Conservation (phyloP, 257 asterid species). For the Plantago ovata region DNA sequence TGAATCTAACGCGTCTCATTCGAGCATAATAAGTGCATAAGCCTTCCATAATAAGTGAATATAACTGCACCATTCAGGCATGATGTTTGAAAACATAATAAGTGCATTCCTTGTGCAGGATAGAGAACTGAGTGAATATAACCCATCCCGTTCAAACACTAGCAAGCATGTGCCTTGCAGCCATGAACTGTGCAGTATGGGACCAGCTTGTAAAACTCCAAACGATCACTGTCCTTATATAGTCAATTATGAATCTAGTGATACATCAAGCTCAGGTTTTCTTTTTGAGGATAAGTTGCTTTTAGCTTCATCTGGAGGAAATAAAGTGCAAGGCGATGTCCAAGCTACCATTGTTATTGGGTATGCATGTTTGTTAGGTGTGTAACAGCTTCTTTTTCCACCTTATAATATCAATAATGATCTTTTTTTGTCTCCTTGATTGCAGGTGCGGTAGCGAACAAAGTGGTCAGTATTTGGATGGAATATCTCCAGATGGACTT, state of each 20-base stretch:
- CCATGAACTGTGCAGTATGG: slow-evolving; percentile 53
- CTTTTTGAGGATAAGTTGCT: slow-evolving; percentile 71
- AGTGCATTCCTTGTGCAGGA: slow-evolving; percentile 89
- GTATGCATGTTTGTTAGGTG: slow-evolving; percentile 26
- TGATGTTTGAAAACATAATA: background rate
- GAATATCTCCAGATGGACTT: slow-evolving; percentile 82
- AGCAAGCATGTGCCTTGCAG: slow-evolving; percentile 65
- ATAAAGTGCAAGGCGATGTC: slow-evolving; percentile 33
- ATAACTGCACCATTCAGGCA: background rate
- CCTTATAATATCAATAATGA: background rate
- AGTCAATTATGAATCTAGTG: slow-evolving; percentile 41
- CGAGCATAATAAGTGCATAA: no score
- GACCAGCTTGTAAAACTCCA: slow-evolving; percentile 48
- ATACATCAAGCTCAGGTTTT: slow-evolving; percentile 73
- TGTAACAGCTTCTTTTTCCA: slow-evolving; percentile 10
- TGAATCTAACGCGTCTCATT: no score
- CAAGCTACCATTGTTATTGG: slow-evolving; percentile 61
- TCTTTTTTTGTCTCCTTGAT: slow-evolving; percentile 5
- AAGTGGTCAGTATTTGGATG: slow-evolving; percentile 65
- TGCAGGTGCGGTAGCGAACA: slow-evolving; percentile 85
- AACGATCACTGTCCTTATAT: slow-evolving; percentile 66
- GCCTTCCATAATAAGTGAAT: no score
- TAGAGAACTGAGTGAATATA: slow-evolving; percentile 66
- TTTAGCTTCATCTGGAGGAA: slow-evolving; percentile 41
- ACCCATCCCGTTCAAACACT: slow-evolving; percentile 61